Percentiles rank a stretch among this genome's conserved stretches.
These are phyloP conservation scores for Dryadomyces sulphureus DNA, from an alignment of 2,329 filamentous ascomycete genomes.

Conservation along the genomic window DNA sequence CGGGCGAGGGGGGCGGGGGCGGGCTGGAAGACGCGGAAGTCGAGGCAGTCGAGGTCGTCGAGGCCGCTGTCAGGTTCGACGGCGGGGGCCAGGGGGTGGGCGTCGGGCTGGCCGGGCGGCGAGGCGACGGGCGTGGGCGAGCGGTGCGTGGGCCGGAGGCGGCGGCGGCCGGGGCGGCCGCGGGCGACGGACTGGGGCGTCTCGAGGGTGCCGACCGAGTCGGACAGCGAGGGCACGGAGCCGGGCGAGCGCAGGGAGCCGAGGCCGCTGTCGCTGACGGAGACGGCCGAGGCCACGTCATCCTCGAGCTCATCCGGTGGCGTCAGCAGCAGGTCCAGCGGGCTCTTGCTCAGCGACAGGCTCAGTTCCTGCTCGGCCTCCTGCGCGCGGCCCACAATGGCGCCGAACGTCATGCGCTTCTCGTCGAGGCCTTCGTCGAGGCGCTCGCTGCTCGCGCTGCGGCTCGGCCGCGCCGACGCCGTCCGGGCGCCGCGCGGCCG, in stretches of 20 bases:
- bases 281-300: constrained; percentile 24
- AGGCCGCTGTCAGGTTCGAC: constrained; percentile 15
- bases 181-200: constrained; percentile 24
- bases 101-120: constrained; percentile 34
- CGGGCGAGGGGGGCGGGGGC: constrained; percentile 10
- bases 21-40: constrained; percentile 31
- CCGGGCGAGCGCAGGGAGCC: constrained; percentile 39
- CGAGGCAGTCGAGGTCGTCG: constrained; percentile 27
- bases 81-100: constrained; percentile 35
- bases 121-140: constrained; percentile 40
- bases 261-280: constrained; percentile 35
- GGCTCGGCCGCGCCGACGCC: background rate
- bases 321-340: constrained; percentile 43
- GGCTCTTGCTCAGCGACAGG: constrained; percentile 35
- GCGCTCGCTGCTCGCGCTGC: background rate
- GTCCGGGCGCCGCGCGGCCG: constrained; percentile 21
- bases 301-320: constrained; percentile 43
- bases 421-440: constrained; percentile 6
- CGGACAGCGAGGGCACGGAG: constrained; percentile 44
- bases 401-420: constrained; percentile 37
- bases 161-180: constrained; percentile 16
- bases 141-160: constrained; percentile 24
- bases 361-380: constrained; percentile 45
- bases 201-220: constrained; percentile 35
- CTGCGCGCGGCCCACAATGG: constrained; percentile 37